These are phyloP conservation scores for Fusarium sp. DNA, from an alignment of 2,329 filamentous ascomycete species.

Conservation along the genomic window DNA sequence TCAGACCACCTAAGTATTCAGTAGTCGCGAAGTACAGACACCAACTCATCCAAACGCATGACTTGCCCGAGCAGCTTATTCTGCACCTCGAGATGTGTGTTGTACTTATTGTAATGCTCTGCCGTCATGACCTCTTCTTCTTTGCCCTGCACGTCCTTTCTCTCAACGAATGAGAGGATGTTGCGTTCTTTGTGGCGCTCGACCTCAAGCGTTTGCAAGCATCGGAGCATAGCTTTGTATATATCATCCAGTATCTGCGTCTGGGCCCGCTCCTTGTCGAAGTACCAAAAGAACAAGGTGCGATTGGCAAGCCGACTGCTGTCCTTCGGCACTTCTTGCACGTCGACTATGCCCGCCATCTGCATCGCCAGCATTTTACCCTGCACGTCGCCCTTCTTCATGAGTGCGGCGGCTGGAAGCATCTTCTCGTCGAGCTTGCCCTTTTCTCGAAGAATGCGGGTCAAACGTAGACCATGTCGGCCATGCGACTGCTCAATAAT, in stretches of 20 bases:
- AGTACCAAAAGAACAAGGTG: slow-evolving; percentile 93
- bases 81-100: slow-evolving; percentile 70
- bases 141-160: slow-evolving; percentile 85
- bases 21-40: slow-evolving; percentile 84
- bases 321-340: slow-evolving; percentile 94
- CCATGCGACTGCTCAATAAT: slow-evolving; percentile 84
- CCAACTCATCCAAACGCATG: slow-evolving; percentile 82
- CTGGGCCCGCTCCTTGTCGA: slow-evolving; percentile 79
- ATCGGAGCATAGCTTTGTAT: slow-evolving; percentile 90
- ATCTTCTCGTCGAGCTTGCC: slow-evolving; percentile 97
- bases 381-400: slow-evolving; percentile 87
- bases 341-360: slow-evolving; percentile 84
- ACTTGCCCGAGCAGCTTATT: slow-evolving; percentile 83
- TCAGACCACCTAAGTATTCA: slow-evolving; percentile 47
- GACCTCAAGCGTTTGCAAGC: slow-evolving; percentile 80
- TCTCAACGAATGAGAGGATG: slow-evolving; percentile 83
- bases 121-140: slow-evolving; percentile 83
- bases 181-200: slow-evolving; percentile 78
- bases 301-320: slow-evolving; percentile 82
- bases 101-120: slow-evolving; percentile 75
- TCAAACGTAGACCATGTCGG: slow-evolving; percentile 80
- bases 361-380: slow-evolving; percentile 87
- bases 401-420: slow-evolving; percentile 80
- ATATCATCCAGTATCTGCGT: slow-evolving; percentile 79
- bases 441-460: slow-evolving; percentile 84